Percentiles rank a stretch among this genome's conserved stretches.
These are phyloP conservation scores for Suaeda aralocaspica DNA, from an alignment of 148 eudicot genomes.

Conservation along the genomic window DNA sequence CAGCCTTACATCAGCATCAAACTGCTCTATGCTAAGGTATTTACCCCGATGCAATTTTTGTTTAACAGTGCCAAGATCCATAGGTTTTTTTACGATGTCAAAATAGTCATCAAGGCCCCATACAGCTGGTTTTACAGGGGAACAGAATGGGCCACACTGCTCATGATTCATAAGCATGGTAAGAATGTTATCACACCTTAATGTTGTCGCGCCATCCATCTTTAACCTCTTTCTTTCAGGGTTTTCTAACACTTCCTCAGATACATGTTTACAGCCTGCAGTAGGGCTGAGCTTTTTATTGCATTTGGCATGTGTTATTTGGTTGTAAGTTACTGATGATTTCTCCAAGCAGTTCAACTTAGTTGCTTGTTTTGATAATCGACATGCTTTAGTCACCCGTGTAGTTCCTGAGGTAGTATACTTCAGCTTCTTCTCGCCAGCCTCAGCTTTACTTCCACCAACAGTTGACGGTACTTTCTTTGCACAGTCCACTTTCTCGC, in stretches of 20 bases:
- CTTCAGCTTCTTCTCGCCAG: constrained; percentile 14
- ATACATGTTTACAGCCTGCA: constrained; percentile 40
- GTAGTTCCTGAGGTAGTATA: constrained; percentile 31
- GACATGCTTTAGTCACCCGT: constrained; percentile 19
- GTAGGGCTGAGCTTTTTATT: constrained; percentile 20
- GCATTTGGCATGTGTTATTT: constrained; percentile 4
- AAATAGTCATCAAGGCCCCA: constrained; percentile 67
- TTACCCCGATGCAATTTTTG: constrained; percentile 37
- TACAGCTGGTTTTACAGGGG: constrained; percentile 66
- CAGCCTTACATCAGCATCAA: constrained; percentile 73
- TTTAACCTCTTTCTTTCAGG: constrained; percentile 45
- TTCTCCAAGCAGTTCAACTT: background rate
- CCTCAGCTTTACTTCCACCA: constrained; percentile 2
- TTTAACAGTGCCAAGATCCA: constrained; percentile 90
- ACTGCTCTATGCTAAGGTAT: constrained; percentile 52
- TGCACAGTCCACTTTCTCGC: constrained; percentile 2
- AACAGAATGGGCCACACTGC: constrained; percentile 35
- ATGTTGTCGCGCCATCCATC: constrained; percentile 46
- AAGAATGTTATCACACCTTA: constrained; percentile 44
- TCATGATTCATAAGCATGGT: constrained; percentile 44
- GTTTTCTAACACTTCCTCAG: constrained; percentile 26
- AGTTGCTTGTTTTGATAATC: constrained; percentile 10
- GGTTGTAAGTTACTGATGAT: background rate
- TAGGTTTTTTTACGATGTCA: constrained; percentile 57
- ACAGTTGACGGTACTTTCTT: background rate